Base-by-base conservation (phyloP, 768 basidiomycete species). In the Suillus tomentosus region DNA sequence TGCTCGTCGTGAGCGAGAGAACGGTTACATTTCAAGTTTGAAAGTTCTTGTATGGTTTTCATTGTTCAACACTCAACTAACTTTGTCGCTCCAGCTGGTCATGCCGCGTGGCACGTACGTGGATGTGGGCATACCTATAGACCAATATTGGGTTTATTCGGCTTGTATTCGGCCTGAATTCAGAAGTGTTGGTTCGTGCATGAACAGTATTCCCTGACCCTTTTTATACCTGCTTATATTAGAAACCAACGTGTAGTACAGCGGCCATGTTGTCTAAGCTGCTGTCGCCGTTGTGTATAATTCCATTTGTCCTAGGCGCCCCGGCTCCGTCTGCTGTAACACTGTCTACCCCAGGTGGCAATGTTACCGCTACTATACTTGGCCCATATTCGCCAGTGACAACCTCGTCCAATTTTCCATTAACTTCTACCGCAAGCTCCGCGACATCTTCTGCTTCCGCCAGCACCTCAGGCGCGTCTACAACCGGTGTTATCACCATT, bases 401-500 rank as follows among this genome's bases (percentile, higher is more conserved):
- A 17, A 17, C 31, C 9, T 53, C 51, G 19, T 34, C 17, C 31
- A 53, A 11, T 53, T 53, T 9, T 17, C 27, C 50, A 17, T 53
- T 17, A 5, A 19, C 22, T 17, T 22, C 37, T 56, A 13, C 36
- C 22, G 3, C 36, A 39, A 56, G 7, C 36, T 57, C 56, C 15
- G 27, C 39, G 6, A 27, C 24, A 57, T 27, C 3, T 17, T 56
- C 39, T 27, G 56, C 56, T 57, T 24, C 56, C 56, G 56, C 56
- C 56, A 40, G 39, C 39, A 57, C 39, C 24, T 55, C 63, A 13
- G 66, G 62, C 40, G 56, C 57, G 13, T 69, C 62, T 45, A 68
- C 63, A 47, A 53, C 65, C 66, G 74, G 75, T 19, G 62, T 59
- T 13, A 65, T 75, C 48, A 75, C 74, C 22, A 60, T 79, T 31